Conservation (phyloP, 2,329 filamentous ascomycete species). For the Tolypocladium tundrense region DNA sequence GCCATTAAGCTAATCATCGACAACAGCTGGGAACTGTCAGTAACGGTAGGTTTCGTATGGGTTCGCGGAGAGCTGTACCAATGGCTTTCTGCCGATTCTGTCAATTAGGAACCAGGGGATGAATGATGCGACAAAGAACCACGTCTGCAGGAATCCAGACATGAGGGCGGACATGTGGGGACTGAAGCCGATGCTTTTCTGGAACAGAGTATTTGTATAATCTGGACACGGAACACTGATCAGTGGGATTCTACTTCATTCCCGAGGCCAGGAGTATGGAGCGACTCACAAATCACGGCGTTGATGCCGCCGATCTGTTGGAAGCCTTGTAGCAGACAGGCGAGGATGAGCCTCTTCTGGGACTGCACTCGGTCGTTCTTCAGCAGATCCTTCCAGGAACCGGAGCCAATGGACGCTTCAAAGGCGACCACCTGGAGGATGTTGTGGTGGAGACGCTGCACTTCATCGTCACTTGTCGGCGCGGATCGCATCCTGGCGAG, state of each 20-base stretch:
- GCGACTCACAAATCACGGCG: conserved; percentile 29
- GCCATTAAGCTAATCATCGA: conserved; percentile 30
- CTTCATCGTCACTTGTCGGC: conserved; percentile 10
- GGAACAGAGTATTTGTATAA: conserved; percentile 35
- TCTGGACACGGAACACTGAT: conserved; percentile 11
- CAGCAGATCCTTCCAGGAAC: conserved; percentile 19
- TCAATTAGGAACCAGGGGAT: conserved; percentile 38
- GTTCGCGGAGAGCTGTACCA: conserved; percentile 11
- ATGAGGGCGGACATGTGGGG: conserved; percentile 36
- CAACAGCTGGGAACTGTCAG: conserved; percentile 15
- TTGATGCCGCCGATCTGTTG: conserved; percentile 41
- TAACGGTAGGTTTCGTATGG: background rate
- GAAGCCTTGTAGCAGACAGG: conserved; percentile 18
- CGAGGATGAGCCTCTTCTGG: conserved; percentile 18
- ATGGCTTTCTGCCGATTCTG: conserved; percentile 32
- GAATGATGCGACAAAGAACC: conserved; percentile 27
- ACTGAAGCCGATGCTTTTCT: conserved; percentile 30
- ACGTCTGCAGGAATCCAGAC: conserved; percentile 41
- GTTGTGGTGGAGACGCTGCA: conserved; percentile 14
- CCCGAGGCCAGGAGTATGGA: background rate
- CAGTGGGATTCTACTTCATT: background rate
- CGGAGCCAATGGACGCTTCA: conserved; percentile 19
- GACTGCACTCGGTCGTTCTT: conserved; percentile 21
- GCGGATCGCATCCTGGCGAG: conserved; percentile 22
- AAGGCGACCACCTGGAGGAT: conserved; percentile 21